Evolutionary conservation across 345 rosid genomes (phyloP).

Genomic region (Streptanthus diversifolius): DNA sequence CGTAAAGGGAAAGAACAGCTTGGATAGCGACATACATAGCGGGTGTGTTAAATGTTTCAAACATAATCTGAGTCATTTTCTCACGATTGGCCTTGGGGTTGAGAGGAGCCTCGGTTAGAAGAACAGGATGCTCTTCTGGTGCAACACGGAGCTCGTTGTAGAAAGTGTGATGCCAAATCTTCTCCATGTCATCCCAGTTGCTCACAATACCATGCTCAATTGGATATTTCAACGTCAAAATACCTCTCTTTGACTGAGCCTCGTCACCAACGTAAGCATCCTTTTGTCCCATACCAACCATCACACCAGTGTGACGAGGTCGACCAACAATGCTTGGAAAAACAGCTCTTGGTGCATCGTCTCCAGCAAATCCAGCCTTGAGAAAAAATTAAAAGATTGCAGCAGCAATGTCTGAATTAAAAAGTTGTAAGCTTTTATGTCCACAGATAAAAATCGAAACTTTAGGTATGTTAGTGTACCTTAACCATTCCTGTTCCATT

Average conservation of each 20-base stretch:
- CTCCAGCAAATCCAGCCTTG: conserved; percentile 57
- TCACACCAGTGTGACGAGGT: conserved; percentile 56
- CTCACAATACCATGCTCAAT: conserved; percentile 60
- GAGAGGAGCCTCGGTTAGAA: conserved; percentile 52
- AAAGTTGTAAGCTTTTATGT: not conserved
- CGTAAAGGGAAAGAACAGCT: conserved; percentile 49
- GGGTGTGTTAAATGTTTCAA: conserved; percentile 46
- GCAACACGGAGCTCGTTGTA: conserved; percentile 56
- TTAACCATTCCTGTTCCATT: conserved; percentile 71
- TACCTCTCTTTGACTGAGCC: conserved; percentile 59
- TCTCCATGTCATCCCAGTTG: conserved; percentile 68
- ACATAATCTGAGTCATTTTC: conserved; percentile 57
- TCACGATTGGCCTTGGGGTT: conserved; percentile 55
- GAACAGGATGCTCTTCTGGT: conserved; percentile 55
- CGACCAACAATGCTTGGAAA: conserved; percentile 62
- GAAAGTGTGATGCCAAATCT: conserved; percentile 61
- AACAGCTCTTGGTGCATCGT: conserved; percentile 56
- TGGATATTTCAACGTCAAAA: conserved; percentile 50
- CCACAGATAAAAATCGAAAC: not conserved
- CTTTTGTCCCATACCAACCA: conserved; percentile 66
- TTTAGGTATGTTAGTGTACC: conserved; percentile 25
- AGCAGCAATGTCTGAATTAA: not conserved
- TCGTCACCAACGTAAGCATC: conserved; percentile 63
- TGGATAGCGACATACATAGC: conserved; percentile 54
- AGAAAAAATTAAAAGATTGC: not conserved